Conservation (phyloP, 2,329 filamentous ascomycete species). For the Alternaria sp. region DNA sequence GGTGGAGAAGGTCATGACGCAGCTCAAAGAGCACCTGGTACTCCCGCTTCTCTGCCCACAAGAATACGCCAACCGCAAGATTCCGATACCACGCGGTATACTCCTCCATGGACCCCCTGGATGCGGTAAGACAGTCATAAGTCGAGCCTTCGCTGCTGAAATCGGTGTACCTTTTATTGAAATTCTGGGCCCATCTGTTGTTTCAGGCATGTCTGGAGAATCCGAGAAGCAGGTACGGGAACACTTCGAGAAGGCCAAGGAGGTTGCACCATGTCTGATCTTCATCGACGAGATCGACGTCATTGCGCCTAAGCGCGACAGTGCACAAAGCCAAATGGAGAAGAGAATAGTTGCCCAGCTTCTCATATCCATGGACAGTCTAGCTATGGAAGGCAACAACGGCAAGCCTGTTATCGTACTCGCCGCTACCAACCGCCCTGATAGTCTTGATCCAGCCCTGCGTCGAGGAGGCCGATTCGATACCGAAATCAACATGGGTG, state of each 20-base stretch:
- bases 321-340: conserved; percentile 85
- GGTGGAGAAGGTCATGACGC: conserved; percentile 72
- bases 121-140: conserved; percentile 85
- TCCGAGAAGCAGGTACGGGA: conserved; percentile 86
- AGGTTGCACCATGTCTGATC: conserved; percentile 83
- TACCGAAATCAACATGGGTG: conserved; percentile 83
- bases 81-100: conserved; percentile 75
- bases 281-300: conserved; percentile 94
- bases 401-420: conserved; percentile 85
- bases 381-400: conserved; percentile 73
- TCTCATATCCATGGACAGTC: conserved; percentile 80
- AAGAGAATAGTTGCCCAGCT: conserved; percentile 85
- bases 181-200: conserved; percentile 80
- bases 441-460: conserved; percentile 81
- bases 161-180: conserved; percentile 79
- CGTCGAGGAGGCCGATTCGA: conserved; percentile 78
- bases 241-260: conserved; percentile 85
- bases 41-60: conserved; percentile 73
- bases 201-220: conserved; percentile 87
- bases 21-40: conserved; percentile 74
- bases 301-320: conserved; percentile 85
- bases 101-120: conserved; percentile 83
- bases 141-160: conserved; percentile 77
- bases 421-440: conserved; percentile 87
- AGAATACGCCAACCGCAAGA: conserved; percentile 68